A percentile compares a stretch with the other conserved stretches of the same genome.
These are phyloP conservation scores for Gentiana straminea DNA, from an alignment of 257 asterid species.

Conservation along the genomic window DNA sequence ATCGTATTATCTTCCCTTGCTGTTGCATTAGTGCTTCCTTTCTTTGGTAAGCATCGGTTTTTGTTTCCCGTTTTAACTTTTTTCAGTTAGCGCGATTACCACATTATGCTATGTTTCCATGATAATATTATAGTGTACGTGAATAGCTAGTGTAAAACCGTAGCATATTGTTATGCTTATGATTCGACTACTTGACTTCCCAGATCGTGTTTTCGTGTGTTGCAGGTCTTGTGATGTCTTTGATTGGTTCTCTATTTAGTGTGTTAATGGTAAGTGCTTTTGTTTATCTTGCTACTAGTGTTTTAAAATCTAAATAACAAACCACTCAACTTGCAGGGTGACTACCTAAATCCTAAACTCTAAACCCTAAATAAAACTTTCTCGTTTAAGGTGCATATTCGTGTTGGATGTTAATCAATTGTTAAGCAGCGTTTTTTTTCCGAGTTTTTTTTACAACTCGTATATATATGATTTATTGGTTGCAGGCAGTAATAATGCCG, in stretches of 20 bases:
- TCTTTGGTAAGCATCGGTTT: constrained; percentile 39
- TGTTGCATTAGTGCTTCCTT: constrained; percentile 69
- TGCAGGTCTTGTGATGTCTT: constrained; percentile 81
- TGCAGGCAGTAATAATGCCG: constrained; percentile 62
- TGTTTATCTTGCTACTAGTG: not conserved
- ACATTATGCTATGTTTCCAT: not conserved
- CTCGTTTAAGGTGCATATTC: no score
- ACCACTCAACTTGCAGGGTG: not conserved
- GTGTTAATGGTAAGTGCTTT: constrained; percentile 54
- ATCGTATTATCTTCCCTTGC: constrained; percentile 62
- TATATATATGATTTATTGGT: not conserved
- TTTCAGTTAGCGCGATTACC: not conserved
- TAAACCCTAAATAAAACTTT: no score
- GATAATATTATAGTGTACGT: not conserved
- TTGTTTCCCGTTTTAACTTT: not conserved
- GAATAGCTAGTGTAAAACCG: not conserved
- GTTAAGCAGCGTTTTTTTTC: not conserved
- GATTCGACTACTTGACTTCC: not conserved
- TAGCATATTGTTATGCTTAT: not conserved
- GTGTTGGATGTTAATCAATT: not conserved
- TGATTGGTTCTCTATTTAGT: constrained; percentile 74
- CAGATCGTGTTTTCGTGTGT: constrained; percentile 2
- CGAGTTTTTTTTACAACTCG: not conserved
- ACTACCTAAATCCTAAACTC: not conserved
- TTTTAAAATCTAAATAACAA: not conserved